Conservation (phyloP, 345 rosid species). For the Conringia planisiliqua region DNA sequence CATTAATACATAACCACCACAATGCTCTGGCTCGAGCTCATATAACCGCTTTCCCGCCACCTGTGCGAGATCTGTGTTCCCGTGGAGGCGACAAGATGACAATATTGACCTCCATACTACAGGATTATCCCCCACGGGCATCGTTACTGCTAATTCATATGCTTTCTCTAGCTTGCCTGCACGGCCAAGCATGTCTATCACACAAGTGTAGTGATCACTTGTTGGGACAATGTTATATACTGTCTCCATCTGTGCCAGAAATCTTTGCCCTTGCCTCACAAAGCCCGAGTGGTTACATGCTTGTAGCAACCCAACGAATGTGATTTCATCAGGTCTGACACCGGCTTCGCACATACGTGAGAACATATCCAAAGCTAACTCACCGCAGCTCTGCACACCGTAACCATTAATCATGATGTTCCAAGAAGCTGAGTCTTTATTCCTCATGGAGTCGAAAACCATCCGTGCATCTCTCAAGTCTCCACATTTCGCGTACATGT, state of each 20-base stretch:
- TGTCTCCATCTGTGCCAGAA: constrained; percentile 44
- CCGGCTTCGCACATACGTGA: constrained; percentile 38
- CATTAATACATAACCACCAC: constrained; percentile 46
- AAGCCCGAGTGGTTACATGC: constrained; percentile 70
- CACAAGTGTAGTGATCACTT: constrained; percentile 59
- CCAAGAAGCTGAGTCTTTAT: constrained; percentile 59
- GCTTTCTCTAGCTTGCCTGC: constrained; percentile 62
- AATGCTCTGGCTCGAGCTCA: constrained; percentile 46
- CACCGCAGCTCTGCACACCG: constrained; percentile 53
- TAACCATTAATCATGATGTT: constrained; percentile 60
- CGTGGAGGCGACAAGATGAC: constrained; percentile 47
- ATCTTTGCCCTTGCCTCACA: constrained; percentile 41
- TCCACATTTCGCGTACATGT: constrained; percentile 66
- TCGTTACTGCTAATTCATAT: constrained; percentile 41
- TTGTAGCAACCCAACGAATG: constrained; percentile 53
- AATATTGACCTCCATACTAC: constrained; percentile 64
- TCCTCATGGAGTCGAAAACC: constrained; percentile 45
- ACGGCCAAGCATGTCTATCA: constrained; percentile 73
- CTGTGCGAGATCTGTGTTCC: constrained; percentile 38
- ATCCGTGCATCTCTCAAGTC: constrained; percentile 48
- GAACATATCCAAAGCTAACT: constrained; percentile 51
- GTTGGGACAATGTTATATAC: constrained; percentile 46
- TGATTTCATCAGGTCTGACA: constrained; percentile 50
- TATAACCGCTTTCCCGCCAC: constrained; percentile 35
- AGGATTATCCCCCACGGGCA: constrained; percentile 42